Conservation (phyloP, 345 rosid species). For the Camelina neglecta region DNA sequence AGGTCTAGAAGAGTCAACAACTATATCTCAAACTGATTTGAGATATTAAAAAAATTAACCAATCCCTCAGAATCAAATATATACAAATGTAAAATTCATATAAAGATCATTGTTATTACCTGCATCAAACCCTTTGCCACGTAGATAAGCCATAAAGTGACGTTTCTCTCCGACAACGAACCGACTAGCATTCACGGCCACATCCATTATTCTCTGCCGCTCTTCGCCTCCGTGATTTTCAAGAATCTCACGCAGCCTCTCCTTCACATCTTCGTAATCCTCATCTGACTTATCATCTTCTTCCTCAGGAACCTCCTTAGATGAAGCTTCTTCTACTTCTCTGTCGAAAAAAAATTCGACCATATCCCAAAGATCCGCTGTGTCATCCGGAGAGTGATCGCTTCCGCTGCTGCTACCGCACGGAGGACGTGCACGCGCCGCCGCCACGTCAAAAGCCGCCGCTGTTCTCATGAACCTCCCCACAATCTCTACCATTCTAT, state of each 20-base stretch:
- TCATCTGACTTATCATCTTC: constrained; percentile 38
- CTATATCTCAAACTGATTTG: background rate
- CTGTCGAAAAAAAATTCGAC: constrained; percentile 76
- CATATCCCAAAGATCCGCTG: constrained; percentile 66
- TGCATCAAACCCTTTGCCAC: constrained; percentile 73
- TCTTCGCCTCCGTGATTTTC: constrained; percentile 29
- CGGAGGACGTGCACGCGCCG: constrained; percentile 42
- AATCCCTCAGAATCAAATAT: background rate
- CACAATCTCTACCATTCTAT: constrained; percentile 40
- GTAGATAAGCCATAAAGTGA: constrained; percentile 58
- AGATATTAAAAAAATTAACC: background rate
- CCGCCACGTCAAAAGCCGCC: constrained; percentile 53
- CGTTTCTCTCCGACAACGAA: constrained; percentile 49
- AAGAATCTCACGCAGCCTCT: constrained; percentile 43
- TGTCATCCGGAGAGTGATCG: constrained; percentile 57
- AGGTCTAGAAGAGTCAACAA: background rate
- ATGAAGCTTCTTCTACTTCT: constrained; percentile 39
- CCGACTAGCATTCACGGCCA: constrained; percentile 39
- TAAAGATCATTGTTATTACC: constrained; percentile 48
- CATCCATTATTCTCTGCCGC: constrained; percentile 44
- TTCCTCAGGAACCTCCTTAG: background rate
- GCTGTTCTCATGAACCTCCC: constrained; percentile 47
- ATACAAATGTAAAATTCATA: background rate
- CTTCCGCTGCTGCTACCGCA: constrained; percentile 84
- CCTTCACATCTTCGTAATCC: constrained; percentile 51